Evolutionary conservation across 345 rosid species (phyloP), one percentile per base, ranked within the genome.

Genomic region (Clarkia xantiana): DNA sequence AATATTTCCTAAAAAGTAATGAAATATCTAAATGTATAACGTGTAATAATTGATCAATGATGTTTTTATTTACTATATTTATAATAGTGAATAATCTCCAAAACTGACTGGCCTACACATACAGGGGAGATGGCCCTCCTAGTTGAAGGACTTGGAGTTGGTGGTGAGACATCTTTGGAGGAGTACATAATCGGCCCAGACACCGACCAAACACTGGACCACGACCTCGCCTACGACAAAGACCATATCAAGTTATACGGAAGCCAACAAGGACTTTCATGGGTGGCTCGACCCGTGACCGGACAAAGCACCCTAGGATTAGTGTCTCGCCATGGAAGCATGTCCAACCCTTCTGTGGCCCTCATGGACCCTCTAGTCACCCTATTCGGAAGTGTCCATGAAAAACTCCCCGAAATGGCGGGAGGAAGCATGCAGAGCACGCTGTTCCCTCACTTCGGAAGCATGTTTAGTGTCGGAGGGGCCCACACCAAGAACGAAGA

Each of bases 101-200:
- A n/a, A n/a, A n/a, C n/a, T n/a, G n/a, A n/a, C n/a, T n/a, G n/a
- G n/a, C n/a, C n/a, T 43, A 9, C 20, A 52, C 52, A 14, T 18
- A 43, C 57, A 60, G 63, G 63, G 40, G 63, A 60, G 57, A 45
- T 60, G 63, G 63, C 63, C 23, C 41, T 60, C 52, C 57, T 60
- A 45, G 63, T 60, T 47, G 63, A 60, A 40, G 63, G 63, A 19
- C 47, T 60, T 39, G 63, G 42, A 40, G 57, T 59, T 12, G 63
- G 57, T 56, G 57, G 25, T 5, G 63, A 60, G 17, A 47, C 63
- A n/a, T 60, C 63, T 17, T 40, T 60, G 15, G 63, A 60, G 53
- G 63, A 60, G 53, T 60, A 60, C 44, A 60, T 60, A 45, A 52
- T 60, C 46, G 63, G 57, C 45, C 63, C 52, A 3, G 47, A 41